Base-by-base conservation (phyloP, 495 filamentous ascomycete species). In the Letharia columbiana region DNA sequence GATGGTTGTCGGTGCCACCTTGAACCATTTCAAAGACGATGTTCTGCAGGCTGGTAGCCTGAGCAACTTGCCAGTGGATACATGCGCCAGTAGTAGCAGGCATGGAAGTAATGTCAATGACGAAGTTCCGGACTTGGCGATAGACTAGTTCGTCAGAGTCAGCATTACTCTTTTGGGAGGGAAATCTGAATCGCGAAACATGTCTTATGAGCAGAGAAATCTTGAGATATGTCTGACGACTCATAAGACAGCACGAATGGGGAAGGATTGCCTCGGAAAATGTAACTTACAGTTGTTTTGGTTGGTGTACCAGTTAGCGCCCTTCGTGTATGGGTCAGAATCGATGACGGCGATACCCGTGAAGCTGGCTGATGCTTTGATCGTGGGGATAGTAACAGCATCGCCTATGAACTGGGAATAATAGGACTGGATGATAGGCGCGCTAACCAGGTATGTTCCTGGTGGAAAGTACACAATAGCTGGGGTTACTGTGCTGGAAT, bases 41-140 rank as follows among this genome's bases (percentile, higher is more conserved):
- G 75, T 97, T 96, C 75, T 96, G 92, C 60, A 96, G 77, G 68
- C 87, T 91, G 15, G 94, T 96, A 7, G 93, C 94, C 71, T 98
- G 94, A 50, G 91, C 91, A 5, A 98, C 93, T 74, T 98, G 94
- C 95, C 95, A 98, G 76, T 98, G 94, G 65, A 98, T 95, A 77
- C 91, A 91, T 49, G 91, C 82, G 65, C 88, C 90, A 5, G 74
- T 71, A 50, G 75, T 79, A 61, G 79, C 70, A 18, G 89, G 87
- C 83, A 89, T 85, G 17, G 78, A 83, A 40, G 84, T 91, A 56
- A 92, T 75, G 74, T 98, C 94, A 74, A 98, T 88, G 71, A 91
- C 82, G 70, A 98, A 89, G 79, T 98, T 98, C 75, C 95, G 91
- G 69, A 98, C 80, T 71, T 95, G 89, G 57, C 94, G 91, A 83